These are phyloP conservation scores for Kodamaea lidongshanica DNA, from an alignment of 805 yeast species.

Conservation along the genomic window DNA sequence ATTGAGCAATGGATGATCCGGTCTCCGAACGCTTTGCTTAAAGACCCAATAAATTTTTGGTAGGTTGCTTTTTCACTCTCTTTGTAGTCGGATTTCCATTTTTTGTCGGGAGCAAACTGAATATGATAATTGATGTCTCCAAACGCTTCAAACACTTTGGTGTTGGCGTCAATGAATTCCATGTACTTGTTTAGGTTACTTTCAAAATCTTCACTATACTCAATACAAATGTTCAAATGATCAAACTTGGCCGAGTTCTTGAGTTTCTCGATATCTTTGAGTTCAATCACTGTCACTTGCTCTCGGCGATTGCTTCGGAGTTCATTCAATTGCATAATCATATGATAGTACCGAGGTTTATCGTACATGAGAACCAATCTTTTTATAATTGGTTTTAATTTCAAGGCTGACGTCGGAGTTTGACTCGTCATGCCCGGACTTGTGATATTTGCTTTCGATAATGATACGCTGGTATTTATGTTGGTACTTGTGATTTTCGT, in stretches of 20 bases:
- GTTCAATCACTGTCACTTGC: slow-evolving; percentile 15
- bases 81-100: slow-evolving; percentile 27
- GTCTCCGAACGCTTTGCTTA: slow-evolving; percentile 18
- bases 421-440: too few relatives aligned
- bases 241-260: slow-evolving; percentile 13
- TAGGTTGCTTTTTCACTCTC: slow-evolving; percentile 22
- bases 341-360: slow-evolving; percentile 23
- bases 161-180: slow-evolving; percentile 17
- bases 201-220: slow-evolving; percentile 26
- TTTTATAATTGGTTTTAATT: too few relatives aligned
- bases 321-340: slow-evolving; percentile 21
- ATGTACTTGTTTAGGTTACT: slow-evolving; percentile 16
- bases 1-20: slow-evolving; percentile 35
- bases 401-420: too few relatives aligned
- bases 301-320: slow-evolving; percentile 15
- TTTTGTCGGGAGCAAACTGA: slow-evolving; percentile 25
- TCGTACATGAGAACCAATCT: slow-evolving; percentile 20
- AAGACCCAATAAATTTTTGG: slow-evolving; percentile 16
- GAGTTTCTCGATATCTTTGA: slow-evolving; percentile 14
- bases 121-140: slow-evolving; percentile 30
- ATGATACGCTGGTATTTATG: too few relatives aligned
- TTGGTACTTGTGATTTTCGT: too few relatives aligned
- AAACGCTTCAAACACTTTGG: slow-evolving; percentile 9
- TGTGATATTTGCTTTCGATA: too few relatives aligned
- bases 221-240: slow-evolving; percentile 25